phyloP scores from a whole-genome alignment of 306 rosid genomes.

The Vigna mungo region DNA sequence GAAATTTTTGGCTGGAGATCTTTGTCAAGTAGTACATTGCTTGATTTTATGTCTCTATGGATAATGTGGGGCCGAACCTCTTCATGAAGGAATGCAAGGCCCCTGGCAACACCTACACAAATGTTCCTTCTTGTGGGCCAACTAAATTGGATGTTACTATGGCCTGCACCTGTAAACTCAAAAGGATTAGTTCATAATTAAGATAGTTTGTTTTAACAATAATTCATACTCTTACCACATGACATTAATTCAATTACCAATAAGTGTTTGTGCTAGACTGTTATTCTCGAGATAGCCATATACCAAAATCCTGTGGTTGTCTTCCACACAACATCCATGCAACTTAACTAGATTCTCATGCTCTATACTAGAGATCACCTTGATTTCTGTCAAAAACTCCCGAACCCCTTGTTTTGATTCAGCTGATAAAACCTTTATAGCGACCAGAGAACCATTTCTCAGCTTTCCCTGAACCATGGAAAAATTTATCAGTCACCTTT shows the following conservation, averaged over 20 bases:
- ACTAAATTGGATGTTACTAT: conserved; percentile 60
- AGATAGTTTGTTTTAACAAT: not conserved
- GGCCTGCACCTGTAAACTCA: conserved; percentile 59
- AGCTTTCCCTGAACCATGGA: conserved; percentile 60
- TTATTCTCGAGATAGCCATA: conserved; percentile 87
- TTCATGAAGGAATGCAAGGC: conserved; percentile 78
- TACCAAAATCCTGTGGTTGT: conserved; percentile 75
- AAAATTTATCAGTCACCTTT: conserved; percentile 11
- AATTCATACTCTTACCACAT: conserved; percentile 14
- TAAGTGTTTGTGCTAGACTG: conserved; percentile 77
- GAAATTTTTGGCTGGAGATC: conserved; percentile 72
- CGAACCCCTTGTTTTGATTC: conserved; percentile 70
- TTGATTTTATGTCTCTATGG: conserved; percentile 87
- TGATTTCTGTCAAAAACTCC: conserved; percentile 87
- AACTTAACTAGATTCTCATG: conserved; percentile 84
- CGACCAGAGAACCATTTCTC: conserved; percentile 62
- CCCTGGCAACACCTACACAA: conserved; percentile 79
- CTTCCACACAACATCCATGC: conserved; percentile 81
- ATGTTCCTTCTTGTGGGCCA: conserved; percentile 66
- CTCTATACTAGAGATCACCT: conserved; percentile 69
- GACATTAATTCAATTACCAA: conserved; percentile 54
- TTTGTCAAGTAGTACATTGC: conserved; percentile 75
- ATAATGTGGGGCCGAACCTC: conserved; percentile 75
- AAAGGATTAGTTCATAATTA: conserved; percentile 39
- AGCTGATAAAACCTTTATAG: conserved; percentile 77